Evolutionary conservation across 371 early-diverging fungal species (phyloP), one percentile per base, ranked within the genome.

Genomic region (Phascolomyces articulosus): DNA sequence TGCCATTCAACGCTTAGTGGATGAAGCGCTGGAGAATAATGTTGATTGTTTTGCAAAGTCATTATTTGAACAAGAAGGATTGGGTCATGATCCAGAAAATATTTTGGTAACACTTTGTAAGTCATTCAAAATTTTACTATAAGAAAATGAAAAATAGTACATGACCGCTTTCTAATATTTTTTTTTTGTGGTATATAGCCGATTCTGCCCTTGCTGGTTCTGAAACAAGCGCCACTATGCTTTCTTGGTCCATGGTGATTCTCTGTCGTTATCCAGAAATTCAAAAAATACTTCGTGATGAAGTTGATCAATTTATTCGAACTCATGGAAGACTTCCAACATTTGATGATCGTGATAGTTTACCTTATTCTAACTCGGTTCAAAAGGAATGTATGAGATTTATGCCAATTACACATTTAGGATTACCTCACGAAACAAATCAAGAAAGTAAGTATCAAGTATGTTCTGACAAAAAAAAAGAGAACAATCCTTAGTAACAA

Each of bases 361-460:
- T 68, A 26, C 72, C 66, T 23, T 63, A 59, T 40, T 40, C 41
- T 18, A 31, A 47, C 7, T 65, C 66, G 13, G 64, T 58, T 0
- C 66, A 66, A 47, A 68, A 64, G 41, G 72, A 72, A 38, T 63
- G 69, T 20, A 55, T 73, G 60, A 64, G 73, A n/a, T 69, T 58
- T 38, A 63, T 67, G 9, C 64, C 65, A 4, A 56, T 56, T 0
- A 41, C 55, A 2, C 13, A 9, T 1, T 67, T 69, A 21, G 70
- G 70, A 3, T 21, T 64, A 15, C 62, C 65, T 11, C 73, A 67
- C 56, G 57, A 23, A 44, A 51, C 66, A 10, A 60, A 55, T 26
- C 60, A 67, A 60, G 70, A 73, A 40, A 31, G 66, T 68, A 70
- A 69, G 62, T 20, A n/a, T n/a, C n/a, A n/a, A n/a, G n/a, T n/a